phyloP scores from a whole-genome alignment of 2,329 filamentous ascomycete species.

The Neonectria hederae region DNA sequence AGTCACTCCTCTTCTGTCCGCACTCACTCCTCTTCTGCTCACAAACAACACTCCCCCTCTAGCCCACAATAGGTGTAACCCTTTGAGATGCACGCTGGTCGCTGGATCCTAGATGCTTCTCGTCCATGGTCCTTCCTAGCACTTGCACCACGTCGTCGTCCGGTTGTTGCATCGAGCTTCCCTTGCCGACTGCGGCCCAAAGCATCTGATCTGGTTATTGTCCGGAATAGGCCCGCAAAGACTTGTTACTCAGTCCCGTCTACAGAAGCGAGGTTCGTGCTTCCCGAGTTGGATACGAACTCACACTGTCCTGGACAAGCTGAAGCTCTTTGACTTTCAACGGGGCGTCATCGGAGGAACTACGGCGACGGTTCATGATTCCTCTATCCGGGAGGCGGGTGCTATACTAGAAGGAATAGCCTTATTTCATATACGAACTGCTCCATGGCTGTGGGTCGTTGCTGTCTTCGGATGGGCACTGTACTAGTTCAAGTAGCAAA shows the following conservation, averaged over 20 bases:
- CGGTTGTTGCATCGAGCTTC: not conserved
- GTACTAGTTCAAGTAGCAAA: conserved; percentile 9
- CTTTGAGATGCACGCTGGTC: not conserved
- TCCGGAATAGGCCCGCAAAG: not conserved
- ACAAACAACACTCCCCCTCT: not conserved
- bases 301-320: not conserved
- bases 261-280: not conserved
- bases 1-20: not conserved
- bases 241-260: not conserved
- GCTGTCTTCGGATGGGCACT: not conserved
- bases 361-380: not conserved
- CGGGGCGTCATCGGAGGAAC: not conserved
- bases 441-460: not conserved
- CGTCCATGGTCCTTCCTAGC: not conserved
- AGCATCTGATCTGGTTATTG: not conserved
- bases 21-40: not conserved
- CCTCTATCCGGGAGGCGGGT: not conserved
- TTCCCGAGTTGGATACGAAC: not conserved
- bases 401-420: no score
- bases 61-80: not conserved
- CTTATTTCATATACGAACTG: not conserved
- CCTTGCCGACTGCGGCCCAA: not conserved
- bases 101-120: not conserved
- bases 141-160: not conserved
- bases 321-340: not conserved